Evolutionary conservation across 2,329 filamentous ascomycete genomes (phyloP), one percentile per base, ranked within the genome.

Genomic region (Fusarium aywerte): DNA sequence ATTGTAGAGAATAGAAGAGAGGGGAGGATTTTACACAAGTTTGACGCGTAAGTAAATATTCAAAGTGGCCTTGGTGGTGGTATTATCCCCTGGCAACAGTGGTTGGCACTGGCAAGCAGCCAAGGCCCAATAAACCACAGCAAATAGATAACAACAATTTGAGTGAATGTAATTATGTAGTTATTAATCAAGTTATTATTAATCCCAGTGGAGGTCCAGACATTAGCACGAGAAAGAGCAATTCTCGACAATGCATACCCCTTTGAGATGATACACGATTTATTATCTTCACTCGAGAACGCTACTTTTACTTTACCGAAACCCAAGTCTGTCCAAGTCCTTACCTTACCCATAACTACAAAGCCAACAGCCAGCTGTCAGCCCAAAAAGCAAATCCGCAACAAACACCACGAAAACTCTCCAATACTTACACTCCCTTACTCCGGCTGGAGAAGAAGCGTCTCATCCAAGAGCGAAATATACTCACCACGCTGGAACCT

Each of bases 391-490:
- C 39, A n/a, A 39, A 16, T 2, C 32, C 15, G 9, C 12, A 15
- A 32, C 29, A 18, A 18, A 10, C 4, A 2, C 0, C 1, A 1
- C 15, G 16, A 13, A 7, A 4, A 42, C 9, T 4, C n/a, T 2
- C 18, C 16, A 10, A 16, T 35, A 12, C 15, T n/a, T 29, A 21
- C 31, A 6, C 4, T n/a, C 5, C 1, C 15, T 2, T 7, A 31
- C 31, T 15, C 27, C 2, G 52, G 5, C 0, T 13, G 25, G 7
- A 72, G 29, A 7, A 72, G 39, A 15, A 48, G 4, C 9, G 66
- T 15, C 0, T 60, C 31, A 31, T 69, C 69, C 13, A 73, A 47
- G 20, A 60, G 44, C 2, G 60, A 54, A 16, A 72, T 52, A 3
- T 33, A 36, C 38, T 68, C 61, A 8, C 53, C 47, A 2, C 4